phyloP scores from a whole-genome alignment of 345 rosid genomes.

The Salix brachista region DNA sequence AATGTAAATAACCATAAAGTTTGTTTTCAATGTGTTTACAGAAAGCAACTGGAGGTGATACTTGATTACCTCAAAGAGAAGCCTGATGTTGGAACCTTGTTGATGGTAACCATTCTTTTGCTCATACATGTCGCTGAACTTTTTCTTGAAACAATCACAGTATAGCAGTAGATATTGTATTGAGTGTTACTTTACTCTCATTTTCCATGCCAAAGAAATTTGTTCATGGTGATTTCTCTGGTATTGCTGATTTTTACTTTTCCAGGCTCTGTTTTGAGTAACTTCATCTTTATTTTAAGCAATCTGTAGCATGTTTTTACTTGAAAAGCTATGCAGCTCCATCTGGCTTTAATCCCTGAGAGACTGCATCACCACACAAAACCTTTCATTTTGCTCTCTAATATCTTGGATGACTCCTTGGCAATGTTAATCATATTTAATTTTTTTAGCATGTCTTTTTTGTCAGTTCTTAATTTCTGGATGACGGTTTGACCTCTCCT shows the following conservation, averaged over 20 bases:
- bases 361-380: neutral
- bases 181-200: neutral
- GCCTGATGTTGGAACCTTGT: conserved; percentile 82
- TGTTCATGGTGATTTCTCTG: neutral
- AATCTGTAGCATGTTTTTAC: too few species aligned
- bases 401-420: neutral
- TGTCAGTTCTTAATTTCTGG: neutral
- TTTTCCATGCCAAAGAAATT: neutral
- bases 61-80: conserved; percentile 81
- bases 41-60: conserved; percentile 88
- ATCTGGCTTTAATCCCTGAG: neutral
- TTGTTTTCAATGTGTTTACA: conserved; percentile 32
- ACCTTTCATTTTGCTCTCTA: neutral
- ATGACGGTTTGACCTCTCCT: neutral
- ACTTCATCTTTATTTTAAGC: neutral
- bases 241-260: neutral
- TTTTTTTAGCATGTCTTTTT: neutral
- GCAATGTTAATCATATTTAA: neutral
- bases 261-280: neutral
- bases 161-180: neutral
- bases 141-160: neutral
- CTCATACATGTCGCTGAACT: neutral
- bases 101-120: conserved; percentile 52
- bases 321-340: neutral
- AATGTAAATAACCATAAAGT: neutral